A percentile compares a stretch with the other conserved stretches of the same genome.
Conservation (phyloP, 129 eudicot genomes). For the Oenanthe sinensis region DNA sequence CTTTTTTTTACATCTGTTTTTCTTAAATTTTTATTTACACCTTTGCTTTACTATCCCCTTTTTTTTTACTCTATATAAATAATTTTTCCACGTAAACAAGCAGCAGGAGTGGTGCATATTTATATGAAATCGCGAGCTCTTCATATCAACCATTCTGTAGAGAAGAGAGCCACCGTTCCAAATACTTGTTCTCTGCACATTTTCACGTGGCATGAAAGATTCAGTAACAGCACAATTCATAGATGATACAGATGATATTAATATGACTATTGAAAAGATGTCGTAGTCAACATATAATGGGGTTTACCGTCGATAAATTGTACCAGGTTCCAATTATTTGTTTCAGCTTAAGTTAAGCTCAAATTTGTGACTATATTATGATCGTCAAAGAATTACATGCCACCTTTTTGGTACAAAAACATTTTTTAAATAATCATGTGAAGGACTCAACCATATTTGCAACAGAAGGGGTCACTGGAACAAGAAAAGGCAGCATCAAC, state of each 20-base stretch:
- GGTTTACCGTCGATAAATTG: not conserved
- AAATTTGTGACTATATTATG: not conserved
- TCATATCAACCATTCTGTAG: constrained; percentile 20
- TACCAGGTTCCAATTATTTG: not conserved
- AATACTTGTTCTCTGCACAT: constrained; percentile 29
- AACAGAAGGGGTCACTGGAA: not conserved
- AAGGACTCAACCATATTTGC: not conserved
- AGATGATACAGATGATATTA: not conserved
- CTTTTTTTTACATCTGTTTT: not conserved
- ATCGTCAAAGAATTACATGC: not conserved
- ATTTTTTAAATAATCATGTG: too few relatives aligned
- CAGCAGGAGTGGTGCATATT: not conserved
- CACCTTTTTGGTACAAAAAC: not conserved
- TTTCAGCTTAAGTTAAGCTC: not conserved
- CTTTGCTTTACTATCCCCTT: not conserved
- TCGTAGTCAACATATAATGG: not conserved
- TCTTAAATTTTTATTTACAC: not conserved
- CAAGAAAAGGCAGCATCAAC: not conserved
- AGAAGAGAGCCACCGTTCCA: constrained; percentile 39
- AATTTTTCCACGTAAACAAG: not conserved
- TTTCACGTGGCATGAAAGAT: not conserved
- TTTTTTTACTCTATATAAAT: not conserved
- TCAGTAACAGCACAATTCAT: not conserved
- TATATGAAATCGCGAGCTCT: not conserved
- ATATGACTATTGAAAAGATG: not conserved